phyloP scores from a whole-genome alignment of 179 eudicot species.

The Sideroxylon spinosum region DNA sequence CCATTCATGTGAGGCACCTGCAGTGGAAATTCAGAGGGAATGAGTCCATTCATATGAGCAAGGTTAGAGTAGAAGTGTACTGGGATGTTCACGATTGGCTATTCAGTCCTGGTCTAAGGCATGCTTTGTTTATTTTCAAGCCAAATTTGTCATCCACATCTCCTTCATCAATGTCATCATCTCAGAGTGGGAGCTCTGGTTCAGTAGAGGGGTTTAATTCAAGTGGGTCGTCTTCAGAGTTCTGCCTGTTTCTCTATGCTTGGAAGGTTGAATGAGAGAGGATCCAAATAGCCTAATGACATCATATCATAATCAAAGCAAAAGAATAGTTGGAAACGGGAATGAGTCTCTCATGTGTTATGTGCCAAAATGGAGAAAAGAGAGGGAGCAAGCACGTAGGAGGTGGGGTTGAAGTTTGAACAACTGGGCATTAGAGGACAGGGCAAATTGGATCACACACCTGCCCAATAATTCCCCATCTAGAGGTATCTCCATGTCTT shows the following conservation, averaged over 20 bases:
- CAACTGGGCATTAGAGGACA: constrained; percentile 28
- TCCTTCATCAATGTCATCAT: constrained; percentile 26
- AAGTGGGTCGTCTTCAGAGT: constrained; percentile 30
- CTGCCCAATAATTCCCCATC: constrained; percentile 30
- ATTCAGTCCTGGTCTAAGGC: constrained; percentile 76
- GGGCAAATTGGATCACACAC: constrained; percentile 26
- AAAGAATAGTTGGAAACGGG: neutral
- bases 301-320: too few species aligned
- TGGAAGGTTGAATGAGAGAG: constrained; percentile 46
- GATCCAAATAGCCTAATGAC: too few species aligned
- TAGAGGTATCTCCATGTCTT: constrained; percentile 20
- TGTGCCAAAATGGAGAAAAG: constrained; percentile 22
- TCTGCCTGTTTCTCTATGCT: constrained; percentile 56
- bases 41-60: constrained; percentile 44
- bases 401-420: constrained; percentile 15
- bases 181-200: constrained; percentile 35
- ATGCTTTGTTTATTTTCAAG: constrained; percentile 79
- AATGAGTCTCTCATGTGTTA: neutral
- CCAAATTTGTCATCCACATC: constrained; percentile 30
- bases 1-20: constrained; percentile 67
- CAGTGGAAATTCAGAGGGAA: constrained; percentile 96
- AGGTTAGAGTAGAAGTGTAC: constrained; percentile 61
- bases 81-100: constrained; percentile 99
- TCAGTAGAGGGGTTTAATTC: constrained; percentile 25
- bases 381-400: neutral